Evolutionary conservation across 192 early-diverging fungal species (phyloP).

Genomic region (Backusella luteola): DNA sequence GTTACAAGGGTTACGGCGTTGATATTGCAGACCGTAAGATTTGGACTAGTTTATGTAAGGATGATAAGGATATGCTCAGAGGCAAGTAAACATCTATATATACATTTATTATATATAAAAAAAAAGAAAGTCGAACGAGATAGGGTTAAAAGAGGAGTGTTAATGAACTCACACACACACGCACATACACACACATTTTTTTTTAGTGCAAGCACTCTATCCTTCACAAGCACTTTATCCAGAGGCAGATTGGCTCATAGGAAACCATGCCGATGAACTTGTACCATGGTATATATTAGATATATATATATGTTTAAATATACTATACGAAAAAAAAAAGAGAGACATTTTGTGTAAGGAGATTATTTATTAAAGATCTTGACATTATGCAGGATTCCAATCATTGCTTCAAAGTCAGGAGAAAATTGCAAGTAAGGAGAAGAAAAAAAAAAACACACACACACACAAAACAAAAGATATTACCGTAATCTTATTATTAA

Average conservation of each 20-base stretch:
- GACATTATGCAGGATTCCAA: constrained; percentile 56
- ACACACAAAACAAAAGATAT: constrained; percentile 9
- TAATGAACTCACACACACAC: background rate
- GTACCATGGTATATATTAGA: constrained; percentile 61
- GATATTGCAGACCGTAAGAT: constrained; percentile 75
- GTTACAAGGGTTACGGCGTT: constrained; percentile 69
- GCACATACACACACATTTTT: background rate
- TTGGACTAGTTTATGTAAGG: constrained; percentile 61
- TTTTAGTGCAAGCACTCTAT: constrained; percentile 57
- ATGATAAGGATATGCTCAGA: constrained; percentile 41
- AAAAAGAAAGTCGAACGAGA: background rate
- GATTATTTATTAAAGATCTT: constrained; percentile 10
- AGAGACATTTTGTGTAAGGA: background rate
- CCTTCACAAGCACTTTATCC: constrained; percentile 46
- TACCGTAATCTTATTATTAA: background rate
- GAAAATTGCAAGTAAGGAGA: constrained; percentile 42
- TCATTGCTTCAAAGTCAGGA: constrained; percentile 60
- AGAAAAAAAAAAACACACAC: background rate
- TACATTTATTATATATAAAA: background rate
- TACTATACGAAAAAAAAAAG: constrained; percentile 9
- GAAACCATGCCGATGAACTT: constrained; percentile 89
- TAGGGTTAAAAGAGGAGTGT: background rate
- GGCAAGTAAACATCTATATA: constrained; percentile 31
- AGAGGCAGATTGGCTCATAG: constrained; percentile 75
- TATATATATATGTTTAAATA: background rate